phyloP scores from a whole-genome alignment of 805 yeast genomes.

The Wickerhamomyces mucosus region DNA sequence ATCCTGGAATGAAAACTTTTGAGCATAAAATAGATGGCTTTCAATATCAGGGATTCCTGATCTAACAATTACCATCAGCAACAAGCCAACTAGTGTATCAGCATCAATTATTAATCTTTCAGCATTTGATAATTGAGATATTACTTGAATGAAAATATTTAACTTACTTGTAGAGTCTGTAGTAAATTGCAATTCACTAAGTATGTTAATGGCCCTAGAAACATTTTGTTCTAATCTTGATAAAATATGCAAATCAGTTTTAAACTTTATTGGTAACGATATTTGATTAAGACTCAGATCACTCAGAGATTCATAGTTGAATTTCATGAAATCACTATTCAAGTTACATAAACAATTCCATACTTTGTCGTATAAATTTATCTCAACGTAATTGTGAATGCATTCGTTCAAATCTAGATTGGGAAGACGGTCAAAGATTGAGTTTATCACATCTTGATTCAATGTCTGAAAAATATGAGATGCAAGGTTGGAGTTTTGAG shows the following conservation, averaged over 20 bases:
- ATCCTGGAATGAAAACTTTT: conserved; percentile 42
- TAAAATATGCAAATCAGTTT: conserved; percentile 20
- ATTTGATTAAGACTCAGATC: conserved; percentile 30
- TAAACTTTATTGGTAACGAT: conserved; percentile 26
- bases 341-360: conserved; percentile 41
- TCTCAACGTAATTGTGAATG: conserved; percentile 64
- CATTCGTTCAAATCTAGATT: conserved; percentile 39
- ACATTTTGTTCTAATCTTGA: conserved; percentile 34
- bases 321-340: conserved; percentile 14
- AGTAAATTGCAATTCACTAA: conserved; percentile 36
- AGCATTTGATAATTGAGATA: conserved; percentile 37
- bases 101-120: conserved; percentile 50
- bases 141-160: conserved; percentile 38
- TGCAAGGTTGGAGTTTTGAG: conserved; percentile 18
- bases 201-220: conserved; percentile 38
- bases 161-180: conserved; percentile 41
- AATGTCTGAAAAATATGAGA: conserved; percentile 21
- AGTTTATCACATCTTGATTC: conserved; percentile 16
- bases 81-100: conserved; percentile 64
- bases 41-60: conserved; percentile 50
- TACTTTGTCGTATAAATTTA: conserved; percentile 52
- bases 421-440: conserved; percentile 22
- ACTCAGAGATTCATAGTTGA: conserved; percentile 16
- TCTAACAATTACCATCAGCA: conserved; percentile 62
- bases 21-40: conserved; percentile 57